phyloP scores from a whole-genome alignment of 495 filamentous ascomycete species.

The Lepidopterella palustris region DNA sequence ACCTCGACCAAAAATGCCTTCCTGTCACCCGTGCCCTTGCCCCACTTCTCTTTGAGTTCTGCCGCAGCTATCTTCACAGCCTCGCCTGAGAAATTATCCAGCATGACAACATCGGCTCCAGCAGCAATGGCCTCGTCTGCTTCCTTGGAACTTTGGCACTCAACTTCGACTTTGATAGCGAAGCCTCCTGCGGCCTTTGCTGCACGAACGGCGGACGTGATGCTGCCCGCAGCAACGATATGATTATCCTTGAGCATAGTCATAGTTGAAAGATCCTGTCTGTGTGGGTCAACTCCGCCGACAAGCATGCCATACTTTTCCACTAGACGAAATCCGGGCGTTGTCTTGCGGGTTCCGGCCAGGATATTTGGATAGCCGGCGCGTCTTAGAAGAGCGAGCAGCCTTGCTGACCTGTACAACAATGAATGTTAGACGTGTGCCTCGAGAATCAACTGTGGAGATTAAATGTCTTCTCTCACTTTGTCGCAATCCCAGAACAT shows the following conservation, averaged over 20 bases:
- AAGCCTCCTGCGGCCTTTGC: conserved; percentile 85
- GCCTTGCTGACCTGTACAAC: conserved; percentile 35
- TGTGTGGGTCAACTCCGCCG: conserved; percentile 83
- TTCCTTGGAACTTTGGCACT: conserved; percentile 79
- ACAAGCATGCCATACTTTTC: conserved; percentile 98
- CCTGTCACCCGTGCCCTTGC: conserved; percentile 32
- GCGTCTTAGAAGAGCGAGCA: conserved; percentile 48
- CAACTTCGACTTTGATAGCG: conserved; percentile 89
- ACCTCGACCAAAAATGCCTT: conserved; percentile 65
- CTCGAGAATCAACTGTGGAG: no score
- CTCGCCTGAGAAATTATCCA: conserved; percentile 84
- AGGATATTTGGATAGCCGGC: conserved; percentile 74
- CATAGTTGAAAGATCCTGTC: conserved; percentile 89
- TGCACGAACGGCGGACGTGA: conserved; percentile 72
- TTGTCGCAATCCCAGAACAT: conserved; percentile 86
- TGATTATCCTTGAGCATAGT: conserved; percentile 99
- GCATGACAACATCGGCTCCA: conserved; percentile 92
- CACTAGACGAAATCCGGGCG: conserved; percentile 87
- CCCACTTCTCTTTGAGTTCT: conserved; percentile 71
- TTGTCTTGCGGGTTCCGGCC: conserved; percentile 95
- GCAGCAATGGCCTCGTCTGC: conserved; percentile 85
- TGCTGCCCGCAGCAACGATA: conserved; percentile 72
- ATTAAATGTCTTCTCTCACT: conserved; percentile 34
- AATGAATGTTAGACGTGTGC: conserved; percentile 1
- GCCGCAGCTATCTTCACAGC: conserved; percentile 64